Conservation (phyloP, 306 rosid genomes). For the Sesbania bispinosa region DNA sequence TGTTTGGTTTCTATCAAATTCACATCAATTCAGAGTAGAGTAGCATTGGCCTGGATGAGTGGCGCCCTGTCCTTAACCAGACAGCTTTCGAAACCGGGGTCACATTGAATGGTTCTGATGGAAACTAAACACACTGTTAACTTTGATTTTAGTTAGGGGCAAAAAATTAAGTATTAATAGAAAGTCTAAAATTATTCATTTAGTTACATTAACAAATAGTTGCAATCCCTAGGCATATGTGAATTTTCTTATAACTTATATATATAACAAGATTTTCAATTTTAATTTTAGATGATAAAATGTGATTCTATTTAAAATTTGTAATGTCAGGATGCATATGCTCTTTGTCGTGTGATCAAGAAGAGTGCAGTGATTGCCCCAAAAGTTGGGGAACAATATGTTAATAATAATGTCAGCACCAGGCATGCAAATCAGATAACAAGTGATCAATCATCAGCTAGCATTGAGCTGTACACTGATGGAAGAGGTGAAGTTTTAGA, state of each 20-base stretch:
- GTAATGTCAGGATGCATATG: constrained; percentile 75
- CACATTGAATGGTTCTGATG: too few species aligned
- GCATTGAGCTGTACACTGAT: constrained; percentile 70
- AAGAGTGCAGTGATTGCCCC: constrained; percentile 54
- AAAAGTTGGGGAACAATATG: constrained; percentile 62
- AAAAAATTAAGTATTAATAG: too few species aligned
- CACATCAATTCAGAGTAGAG: too few species aligned
- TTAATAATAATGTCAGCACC: neutral
- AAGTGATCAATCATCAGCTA: constrained; percentile 70
- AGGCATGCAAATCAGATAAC: constrained; percentile 45
- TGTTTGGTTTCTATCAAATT: too few species aligned
- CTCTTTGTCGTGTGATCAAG: constrained; percentile 89
- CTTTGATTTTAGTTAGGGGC: too few species aligned
- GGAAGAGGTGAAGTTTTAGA: constrained; percentile 73
- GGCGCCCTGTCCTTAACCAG: too few species aligned
- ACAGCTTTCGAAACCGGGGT: too few species aligned
- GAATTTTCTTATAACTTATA: neutral
- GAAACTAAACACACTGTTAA: too few species aligned
- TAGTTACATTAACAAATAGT: neutral
- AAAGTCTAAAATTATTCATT: too few species aligned
- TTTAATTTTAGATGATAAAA: neutral
- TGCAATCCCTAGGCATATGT: neutral
- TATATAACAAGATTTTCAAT: neutral
- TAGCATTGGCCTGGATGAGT: too few species aligned
- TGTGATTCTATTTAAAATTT: neutral